A percentile compares a stretch with the other conserved stretches of the same genome.
Conservation (phyloP, 2,329 filamentous ascomycete species). For the Scytalidium lignicola region DNA sequence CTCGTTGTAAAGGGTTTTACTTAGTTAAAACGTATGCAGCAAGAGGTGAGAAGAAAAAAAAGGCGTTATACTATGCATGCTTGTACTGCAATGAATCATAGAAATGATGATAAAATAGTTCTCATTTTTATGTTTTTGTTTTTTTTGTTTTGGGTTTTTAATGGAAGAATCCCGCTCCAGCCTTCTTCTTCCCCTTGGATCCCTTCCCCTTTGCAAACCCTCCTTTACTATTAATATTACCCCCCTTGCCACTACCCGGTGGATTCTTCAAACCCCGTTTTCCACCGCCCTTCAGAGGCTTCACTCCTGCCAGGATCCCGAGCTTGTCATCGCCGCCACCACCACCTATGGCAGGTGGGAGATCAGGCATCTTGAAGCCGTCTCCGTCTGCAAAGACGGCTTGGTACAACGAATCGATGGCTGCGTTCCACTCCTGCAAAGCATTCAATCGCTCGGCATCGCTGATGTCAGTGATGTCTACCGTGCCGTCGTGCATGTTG, state of each 20-base stretch:
- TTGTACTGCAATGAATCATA: too few species aligned
- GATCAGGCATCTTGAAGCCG: constrained; percentile 45
- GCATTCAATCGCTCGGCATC: constrained; percentile 72
- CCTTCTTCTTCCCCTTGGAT: neutral
- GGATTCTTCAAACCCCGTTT: neutral
- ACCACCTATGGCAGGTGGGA: neutral
- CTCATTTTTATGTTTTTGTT: too few species aligned
- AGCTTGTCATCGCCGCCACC: neutral
- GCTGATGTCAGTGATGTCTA: constrained; percentile 70
- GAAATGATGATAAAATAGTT: too few species aligned
- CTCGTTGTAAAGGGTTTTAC: too few species aligned
- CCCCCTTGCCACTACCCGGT: neutral
- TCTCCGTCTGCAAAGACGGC: constrained; percentile 75
- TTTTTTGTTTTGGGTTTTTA: neutral
- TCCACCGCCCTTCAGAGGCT: neutral
- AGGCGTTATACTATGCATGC: too few species aligned
- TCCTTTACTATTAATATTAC: neutral
- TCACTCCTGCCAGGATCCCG: neutral
- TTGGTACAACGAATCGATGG: constrained; percentile 64
- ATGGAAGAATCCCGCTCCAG: neutral
- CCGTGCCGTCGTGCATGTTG: constrained; percentile 78
- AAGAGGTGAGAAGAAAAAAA: too few species aligned
- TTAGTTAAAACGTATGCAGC: too few species aligned
- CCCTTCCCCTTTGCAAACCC: neutral
- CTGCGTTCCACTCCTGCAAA: constrained; percentile 65